phyloP scores from a whole-genome alignment of 1,284 basidiomycete genomes.

The Leccinum subrobustum region DNA sequence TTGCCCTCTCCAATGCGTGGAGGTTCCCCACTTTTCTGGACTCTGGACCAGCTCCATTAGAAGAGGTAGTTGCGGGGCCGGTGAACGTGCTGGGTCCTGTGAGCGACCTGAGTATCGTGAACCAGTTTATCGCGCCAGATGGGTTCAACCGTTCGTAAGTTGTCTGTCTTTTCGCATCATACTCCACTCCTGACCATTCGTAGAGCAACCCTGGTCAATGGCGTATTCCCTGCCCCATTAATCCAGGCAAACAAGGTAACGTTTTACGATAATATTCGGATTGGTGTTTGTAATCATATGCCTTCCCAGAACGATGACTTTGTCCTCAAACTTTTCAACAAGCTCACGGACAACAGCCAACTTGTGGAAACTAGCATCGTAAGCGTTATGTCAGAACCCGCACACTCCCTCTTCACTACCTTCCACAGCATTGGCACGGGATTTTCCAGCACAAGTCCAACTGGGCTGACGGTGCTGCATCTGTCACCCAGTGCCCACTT shows the following conservation, averaged over 20 bases:
- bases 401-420: background rate
- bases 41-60: background rate
- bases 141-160: constrained; percentile 35
- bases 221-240: constrained; percentile 27
- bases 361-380: constrained; percentile 36
- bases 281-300: background rate
- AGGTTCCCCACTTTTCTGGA: background rate
- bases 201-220: constrained; percentile 29
- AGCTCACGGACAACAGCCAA: constrained; percentile 35
- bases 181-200: background rate
- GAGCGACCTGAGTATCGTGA: constrained; percentile 21
- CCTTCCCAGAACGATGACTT: constrained; percentile 21
- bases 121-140: constrained; percentile 34
- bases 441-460: constrained; percentile 31
- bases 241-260: constrained; percentile 26
- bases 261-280: background rate
- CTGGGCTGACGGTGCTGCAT: constrained; percentile 34
- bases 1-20: background rate
- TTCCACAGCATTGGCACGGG: constrained; percentile 37
- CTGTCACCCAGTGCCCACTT: constrained; percentile 37
- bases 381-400: constrained; percentile 3
- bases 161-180: background rate
- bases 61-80: background rate
- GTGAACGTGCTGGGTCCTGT: constrained; percentile 18
- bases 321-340: constrained; percentile 30